These are phyloP conservation scores for Teunomyces stri DNA, from an alignment of 805 yeast species.

Conservation along the genomic window DNA sequence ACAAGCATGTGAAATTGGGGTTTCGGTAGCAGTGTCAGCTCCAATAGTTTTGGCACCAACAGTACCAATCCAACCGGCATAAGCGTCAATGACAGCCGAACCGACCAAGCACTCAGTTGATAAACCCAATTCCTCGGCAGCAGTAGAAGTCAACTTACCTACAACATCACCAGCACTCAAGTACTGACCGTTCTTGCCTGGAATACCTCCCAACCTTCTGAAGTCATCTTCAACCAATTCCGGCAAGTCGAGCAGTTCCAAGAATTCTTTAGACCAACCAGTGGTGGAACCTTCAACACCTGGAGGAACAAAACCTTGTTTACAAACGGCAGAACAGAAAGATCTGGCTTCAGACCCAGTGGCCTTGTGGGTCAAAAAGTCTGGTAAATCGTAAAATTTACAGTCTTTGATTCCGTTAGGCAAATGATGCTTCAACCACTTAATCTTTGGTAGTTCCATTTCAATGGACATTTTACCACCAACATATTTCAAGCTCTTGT, in stretches of 20 bases:
- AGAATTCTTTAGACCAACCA: slow-evolving; percentile 89
- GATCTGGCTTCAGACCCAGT: slow-evolving; percentile 86
- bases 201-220: slow-evolving; percentile 78
- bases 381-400: slow-evolving; percentile 91
- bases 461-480: slow-evolving; percentile 98
- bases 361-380: slow-evolving; percentile 86
- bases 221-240: slow-evolving; percentile 79
- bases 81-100: slow-evolving; percentile 95
- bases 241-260: slow-evolving; percentile 62
- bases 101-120: slow-evolving; percentile 81
- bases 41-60: slow-evolving; percentile 76
- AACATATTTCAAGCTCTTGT: slow-evolving; percentile 80
- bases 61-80: slow-evolving; percentile 98
- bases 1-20: slow-evolving; percentile 60
- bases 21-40: slow-evolving; percentile 30
- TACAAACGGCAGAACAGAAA: slow-evolving; percentile 88
- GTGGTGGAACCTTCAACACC: slow-evolving; percentile 84
- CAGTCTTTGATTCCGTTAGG: slow-evolving; percentile 56
- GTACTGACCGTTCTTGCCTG: slow-evolving; percentile 68
- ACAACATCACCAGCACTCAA: slow-evolving; percentile 88
- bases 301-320: slow-evolving; percentile 89
- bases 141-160: slow-evolving; percentile 60
- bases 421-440: slow-evolving; percentile 89
- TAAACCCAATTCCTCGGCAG: slow-evolving; percentile 84
- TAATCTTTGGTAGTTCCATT: slow-evolving; percentile 96